Conservation (phyloP, 2,329 filamentous ascomycete genomes). For the Ciborinia camelliae region DNA sequence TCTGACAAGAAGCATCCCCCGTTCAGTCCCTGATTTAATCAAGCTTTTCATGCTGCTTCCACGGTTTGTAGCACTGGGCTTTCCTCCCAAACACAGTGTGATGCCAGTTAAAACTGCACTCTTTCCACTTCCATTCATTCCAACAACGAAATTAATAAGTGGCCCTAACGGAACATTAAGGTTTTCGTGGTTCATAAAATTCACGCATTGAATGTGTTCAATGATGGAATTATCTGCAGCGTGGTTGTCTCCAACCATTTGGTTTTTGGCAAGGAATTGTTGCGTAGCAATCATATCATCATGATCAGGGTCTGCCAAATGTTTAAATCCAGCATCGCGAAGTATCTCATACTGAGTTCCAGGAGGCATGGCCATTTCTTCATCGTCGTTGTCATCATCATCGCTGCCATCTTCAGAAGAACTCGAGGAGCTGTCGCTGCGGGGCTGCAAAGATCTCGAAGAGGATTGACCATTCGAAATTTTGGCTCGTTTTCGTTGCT, state of each 20-base stretch:
- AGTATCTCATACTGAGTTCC: conserved; percentile 60
- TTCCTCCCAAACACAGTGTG: conserved; percentile 90
- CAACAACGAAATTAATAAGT: conserved; percentile 96
- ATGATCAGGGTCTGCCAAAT: conserved; percentile 53
- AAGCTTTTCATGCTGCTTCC: conserved; percentile 85
- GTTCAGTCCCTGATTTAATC: conserved; percentile 83
- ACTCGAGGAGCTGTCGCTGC: conserved; percentile 23
- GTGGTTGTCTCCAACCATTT: conserved; percentile 61
- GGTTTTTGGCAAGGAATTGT: conserved; percentile 45
- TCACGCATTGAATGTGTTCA: conserved; percentile 79
- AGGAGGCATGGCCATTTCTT: conserved; percentile 31
- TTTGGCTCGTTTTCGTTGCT: conserved; percentile 44
- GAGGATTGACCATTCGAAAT: conserved; percentile 31
- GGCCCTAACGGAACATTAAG: conserved; percentile 84
- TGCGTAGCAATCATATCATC: conserved; percentile 66
- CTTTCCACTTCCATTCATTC: conserved; percentile 96
- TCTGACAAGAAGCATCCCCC: conserved; percentile 71
- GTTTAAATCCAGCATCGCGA: conserved; percentile 57
- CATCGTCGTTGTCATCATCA: conserved; percentile 31
- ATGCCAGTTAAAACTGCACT: conserved; percentile 92
- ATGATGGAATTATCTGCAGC: conserved; percentile 83
- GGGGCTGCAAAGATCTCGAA: conserved; percentile 25
- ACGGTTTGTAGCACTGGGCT: conserved; percentile 88
- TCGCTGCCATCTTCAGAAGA: conserved; percentile 34
- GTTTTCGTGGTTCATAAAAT: conserved; percentile 94